Base-by-base conservation (phyloP, 129 eudicot species). In the Sambucus nigra region DNA sequence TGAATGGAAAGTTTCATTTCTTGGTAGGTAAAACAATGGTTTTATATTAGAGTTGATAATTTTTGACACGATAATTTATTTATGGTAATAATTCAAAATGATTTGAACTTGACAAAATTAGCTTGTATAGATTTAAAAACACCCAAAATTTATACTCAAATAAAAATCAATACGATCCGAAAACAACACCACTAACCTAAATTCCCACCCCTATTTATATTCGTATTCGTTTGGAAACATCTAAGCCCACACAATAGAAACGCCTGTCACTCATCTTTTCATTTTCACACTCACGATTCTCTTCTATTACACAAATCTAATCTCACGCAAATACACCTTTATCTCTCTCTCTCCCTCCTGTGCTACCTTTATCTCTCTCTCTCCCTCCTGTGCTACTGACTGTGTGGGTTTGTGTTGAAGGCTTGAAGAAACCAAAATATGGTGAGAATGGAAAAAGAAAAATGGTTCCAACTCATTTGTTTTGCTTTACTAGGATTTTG, bases 261-360 rank as follows among this genome's bases (percentile, higher is more conserved):
- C 41, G 13, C 41, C 3, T 35, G 2, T 35, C 5, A 35, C 1
- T 62, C 63, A 53, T 63, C 63, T 63, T 45, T 51, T 45, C 65
- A 70, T 70, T 70, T 53, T 70, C 75, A 42, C 55, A 27, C 39
- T 62, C 59, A 55, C 5, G 40, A 51, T 29, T 57, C 11, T 54
- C 63, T 52, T 44, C 55, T 64, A 64, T 71, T 65, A 56, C 55
- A 31, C 38, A 3, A 31, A 31, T 31, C 66, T 15, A 53, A 53
- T 10, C 59, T 25, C 59, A 29, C 59, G n/a, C 61, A 41, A 56
- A 53, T 32, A 52, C 57, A 18, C 14, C 53, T n/a, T 44, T 25
- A 1, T 16, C 38, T 42, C 41, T 47, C 48, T 11, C 32, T 65
- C 60, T 32, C 42, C 21, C 45, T 10, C 68, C n/a, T n/a, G n/a